phyloP scores from a whole-genome alignment of 352 stramenopile genomes.

The Phytophthora cajani region DNA sequence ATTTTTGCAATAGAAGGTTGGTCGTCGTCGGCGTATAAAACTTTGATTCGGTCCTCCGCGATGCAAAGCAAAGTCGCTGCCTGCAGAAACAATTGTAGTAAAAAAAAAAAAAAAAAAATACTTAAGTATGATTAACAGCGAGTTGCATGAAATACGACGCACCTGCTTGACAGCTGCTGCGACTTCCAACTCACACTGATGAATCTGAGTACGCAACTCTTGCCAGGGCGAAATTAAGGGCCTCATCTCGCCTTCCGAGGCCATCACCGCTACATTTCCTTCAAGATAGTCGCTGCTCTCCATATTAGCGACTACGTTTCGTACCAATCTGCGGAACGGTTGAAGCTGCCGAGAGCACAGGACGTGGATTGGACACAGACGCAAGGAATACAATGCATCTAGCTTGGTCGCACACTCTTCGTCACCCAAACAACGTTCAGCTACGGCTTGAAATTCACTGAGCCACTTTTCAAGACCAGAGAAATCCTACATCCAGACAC shows the following conservation, averaged over 20 bases:
- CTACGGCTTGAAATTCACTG: conserved; percentile 10
- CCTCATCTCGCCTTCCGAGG: conserved; percentile 5
- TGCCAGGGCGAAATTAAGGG: conserved; percentile 10
- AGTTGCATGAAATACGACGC: not conserved
- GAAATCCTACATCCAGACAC: conserved; percentile 16
- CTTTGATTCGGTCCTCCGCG: conserved; percentile 38
- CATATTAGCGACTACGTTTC: conserved; percentile 9
- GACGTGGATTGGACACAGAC: conserved; percentile 6
- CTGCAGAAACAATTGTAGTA: conserved; percentile 14
- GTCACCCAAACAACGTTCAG: conserved; percentile 9
- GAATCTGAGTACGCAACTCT: conserved; percentile 27
- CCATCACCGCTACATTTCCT: not conserved
- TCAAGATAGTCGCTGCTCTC: not conserved
- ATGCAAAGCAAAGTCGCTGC: conserved; percentile 36
- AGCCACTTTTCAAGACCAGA: conserved; percentile 23
- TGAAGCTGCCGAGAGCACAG: conserved; percentile 16
- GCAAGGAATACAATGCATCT: not conserved
- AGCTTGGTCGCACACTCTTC: not conserved
- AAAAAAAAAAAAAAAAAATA: too few species aligned
- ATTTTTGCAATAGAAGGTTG: conserved; percentile 19
- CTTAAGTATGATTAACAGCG: too few species aligned
- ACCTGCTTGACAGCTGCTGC: conserved; percentile 30
- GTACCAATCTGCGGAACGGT: conserved; percentile 27
- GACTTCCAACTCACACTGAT: conserved; percentile 36
- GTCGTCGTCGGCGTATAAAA: conserved; percentile 46